Conservation (phyloP, 208 protist species). For the Polymyxa betae region DNA sequence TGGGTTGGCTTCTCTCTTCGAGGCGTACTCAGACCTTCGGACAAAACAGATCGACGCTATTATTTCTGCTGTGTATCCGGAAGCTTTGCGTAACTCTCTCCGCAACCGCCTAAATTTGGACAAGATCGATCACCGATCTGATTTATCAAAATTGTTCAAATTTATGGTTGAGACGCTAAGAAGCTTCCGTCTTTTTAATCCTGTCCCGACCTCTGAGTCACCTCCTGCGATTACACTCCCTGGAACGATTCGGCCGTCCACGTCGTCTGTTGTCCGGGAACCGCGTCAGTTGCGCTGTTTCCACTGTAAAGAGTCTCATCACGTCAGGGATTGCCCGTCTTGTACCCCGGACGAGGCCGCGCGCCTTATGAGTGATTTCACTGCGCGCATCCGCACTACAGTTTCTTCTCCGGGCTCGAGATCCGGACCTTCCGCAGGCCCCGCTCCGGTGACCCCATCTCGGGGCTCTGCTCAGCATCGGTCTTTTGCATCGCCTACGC, state of each 20-base stretch:
- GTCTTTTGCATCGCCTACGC: no score
- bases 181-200: neutral
- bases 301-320: neutral
- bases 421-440: no score
- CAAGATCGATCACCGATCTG: neutral
- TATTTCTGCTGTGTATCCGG: neutral
- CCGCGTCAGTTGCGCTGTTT: no score
- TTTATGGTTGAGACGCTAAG: neutral
- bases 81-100: neutral
- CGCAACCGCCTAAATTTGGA: neutral
- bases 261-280: no score
- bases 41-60: neutral
- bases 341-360: neutral
- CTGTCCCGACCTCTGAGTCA: no score
- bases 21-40: neutral
- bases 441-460: no score
- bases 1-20: neutral
- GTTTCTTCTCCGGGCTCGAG: no score
- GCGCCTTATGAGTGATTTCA: no score
- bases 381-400: no score
- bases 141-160: neutral
- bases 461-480: no score
- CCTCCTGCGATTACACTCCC: no score
- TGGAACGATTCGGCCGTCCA: no score
- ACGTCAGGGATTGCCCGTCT: neutral